These are phyloP conservation scores for Arabidopsis hybrid DNA, from an alignment of 441 rosid species.

Conservation along the genomic window DNA sequence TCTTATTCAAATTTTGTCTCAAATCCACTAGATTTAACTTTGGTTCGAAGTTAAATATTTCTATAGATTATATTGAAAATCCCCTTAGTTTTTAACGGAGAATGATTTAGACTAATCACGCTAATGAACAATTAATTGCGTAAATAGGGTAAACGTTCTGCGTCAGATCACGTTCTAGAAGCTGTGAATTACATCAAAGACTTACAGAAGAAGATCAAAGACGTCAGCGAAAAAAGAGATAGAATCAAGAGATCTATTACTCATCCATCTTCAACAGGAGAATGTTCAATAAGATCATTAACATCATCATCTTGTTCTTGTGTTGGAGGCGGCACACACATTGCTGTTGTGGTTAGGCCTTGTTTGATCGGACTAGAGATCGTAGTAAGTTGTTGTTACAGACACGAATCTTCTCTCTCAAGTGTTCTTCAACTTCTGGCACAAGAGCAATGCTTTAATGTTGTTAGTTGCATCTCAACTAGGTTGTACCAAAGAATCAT, in stretches of 20 bases:
- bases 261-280: slow-evolving; percentile 2
- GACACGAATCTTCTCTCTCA: slow-evolving; percentile 43
- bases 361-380: slow-evolving; percentile 53
- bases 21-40: neutral
- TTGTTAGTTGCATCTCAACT: slow-evolving; percentile 51
- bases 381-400: slow-evolving; percentile 34
- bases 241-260: slow-evolving; percentile 41
- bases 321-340: slow-evolving; percentile 30
- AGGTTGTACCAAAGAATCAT: slow-evolving; percentile 43
- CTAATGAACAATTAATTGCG: neutral
- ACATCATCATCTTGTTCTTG: slow-evolving; percentile 32
- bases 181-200: slow-evolving; percentile 62
- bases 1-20: neutral
- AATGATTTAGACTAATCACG: neutral
- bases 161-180: slow-evolving; percentile 62
- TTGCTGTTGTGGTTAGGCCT: slow-evolving; percentile 32
- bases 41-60: neutral
- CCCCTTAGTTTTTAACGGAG: neutral
- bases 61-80: neutral
- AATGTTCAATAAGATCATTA: slow-evolving; percentile 7
- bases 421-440: slow-evolving; percentile 41
- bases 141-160: slow-evolving; percentile 66
- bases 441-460: slow-evolving; percentile 44
- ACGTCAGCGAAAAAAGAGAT: slow-evolving; percentile 50
- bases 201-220: slow-evolving; percentile 51